Base-by-base conservation (phyloP, 805 yeast species). In the Sugiyamaella boreocaroliniensis region DNA sequence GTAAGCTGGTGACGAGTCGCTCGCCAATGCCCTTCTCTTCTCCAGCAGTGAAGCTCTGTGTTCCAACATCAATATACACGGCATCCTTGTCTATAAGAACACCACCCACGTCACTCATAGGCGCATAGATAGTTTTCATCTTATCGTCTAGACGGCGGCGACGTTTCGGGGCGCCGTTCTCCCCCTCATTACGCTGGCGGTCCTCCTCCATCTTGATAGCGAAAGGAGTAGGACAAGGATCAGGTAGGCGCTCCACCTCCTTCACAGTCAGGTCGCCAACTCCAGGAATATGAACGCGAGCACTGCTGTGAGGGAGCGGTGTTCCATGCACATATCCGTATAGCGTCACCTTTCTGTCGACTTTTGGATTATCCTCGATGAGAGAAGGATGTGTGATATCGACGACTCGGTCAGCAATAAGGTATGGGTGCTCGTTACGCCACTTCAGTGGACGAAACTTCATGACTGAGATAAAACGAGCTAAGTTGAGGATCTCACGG, bases 81-180 rank as follows among this genome's bases (percentile, higher is more conserved):
- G 99, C 97, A 73, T 93, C 99, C 66, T 86, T 90, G 71, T 93
- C 99, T 56, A 93, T 89, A 59, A 93, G 75, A 40, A 93, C 95
- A 68, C 99, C 99, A 53, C 97, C 97, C n/a, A 93, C 97, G 69
- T 93, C 98, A 46, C 97, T 87, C 99, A 93, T 93, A 48, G 99
- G 99, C 0, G 99, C 99, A 68, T 95, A 93, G 1, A 93, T 89
- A 59, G 89, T 81, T 68, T 90, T 93, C 66, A 89, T 95, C 61
- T 85, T 88, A 64, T 93, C 99, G 59, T 93, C 98, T 50, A 93
- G 79, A 65, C 98, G 80, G 67, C 89, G 87, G 64, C 97, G 79
- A 68, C 97, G 82, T 52, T 71, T 68, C 11, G 72, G 68, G 4
- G 37, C 37, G 8, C 37, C 37, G 11, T 4, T 14, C n/a, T 10